phyloP scores from a whole-genome alignment of 345 rosid species.

The Linum lewisii region DNA sequence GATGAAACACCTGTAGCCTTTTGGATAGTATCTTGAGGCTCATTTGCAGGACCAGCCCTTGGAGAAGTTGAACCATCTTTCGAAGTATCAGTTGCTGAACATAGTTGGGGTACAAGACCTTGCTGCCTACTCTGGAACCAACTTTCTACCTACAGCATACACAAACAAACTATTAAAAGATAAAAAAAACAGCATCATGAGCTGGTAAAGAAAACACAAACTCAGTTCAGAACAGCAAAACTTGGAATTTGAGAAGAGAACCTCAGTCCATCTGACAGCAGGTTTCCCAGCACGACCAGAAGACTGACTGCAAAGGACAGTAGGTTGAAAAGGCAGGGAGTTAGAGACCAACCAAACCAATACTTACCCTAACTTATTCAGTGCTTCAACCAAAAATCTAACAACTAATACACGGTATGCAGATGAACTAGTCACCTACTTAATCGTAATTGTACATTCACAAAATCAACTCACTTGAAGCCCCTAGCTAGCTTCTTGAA shows the following conservation, averaged over 20 bases:
- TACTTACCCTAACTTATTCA: not conserved
- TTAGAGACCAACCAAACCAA: slow-evolving; percentile 1
- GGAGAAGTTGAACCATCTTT: slow-evolving; percentile 19
- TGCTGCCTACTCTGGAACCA: slow-evolving; percentile 34
- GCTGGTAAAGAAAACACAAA: not conserved
- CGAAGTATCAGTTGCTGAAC: slow-evolving; percentile 25
- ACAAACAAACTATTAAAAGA: not conserved
- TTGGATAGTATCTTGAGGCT: slow-evolving; percentile 23
- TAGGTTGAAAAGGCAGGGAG: slow-evolving; percentile 4
- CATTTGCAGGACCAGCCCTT: slow-evolving; percentile 16
- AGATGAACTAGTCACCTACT: not conserved
- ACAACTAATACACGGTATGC: not conserved
- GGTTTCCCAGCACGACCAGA: slow-evolving; percentile 72
- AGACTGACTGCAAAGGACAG: slow-evolving; percentile 38
- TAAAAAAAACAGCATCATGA: not conserved
- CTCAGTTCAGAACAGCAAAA: slow-evolving; percentile 1
- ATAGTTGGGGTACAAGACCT: slow-evolving; percentile 20
- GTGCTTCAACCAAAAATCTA: not conserved
- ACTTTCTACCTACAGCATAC: slow-evolving; percentile 30
- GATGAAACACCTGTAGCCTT: slow-evolving; percentile 27
- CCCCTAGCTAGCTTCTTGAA: slow-evolving; percentile 46
- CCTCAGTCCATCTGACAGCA: slow-evolving; percentile 51
- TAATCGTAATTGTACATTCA: not conserved
- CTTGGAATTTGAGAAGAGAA: slow-evolving; percentile 10
- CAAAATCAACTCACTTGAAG: slow-evolving; percentile 36